Percentiles rank a stretch among this genome's conserved stretches.
Conservation (phyloP, 2,329 filamentous ascomycete species). For the Epichloe gansuensis region DNA sequence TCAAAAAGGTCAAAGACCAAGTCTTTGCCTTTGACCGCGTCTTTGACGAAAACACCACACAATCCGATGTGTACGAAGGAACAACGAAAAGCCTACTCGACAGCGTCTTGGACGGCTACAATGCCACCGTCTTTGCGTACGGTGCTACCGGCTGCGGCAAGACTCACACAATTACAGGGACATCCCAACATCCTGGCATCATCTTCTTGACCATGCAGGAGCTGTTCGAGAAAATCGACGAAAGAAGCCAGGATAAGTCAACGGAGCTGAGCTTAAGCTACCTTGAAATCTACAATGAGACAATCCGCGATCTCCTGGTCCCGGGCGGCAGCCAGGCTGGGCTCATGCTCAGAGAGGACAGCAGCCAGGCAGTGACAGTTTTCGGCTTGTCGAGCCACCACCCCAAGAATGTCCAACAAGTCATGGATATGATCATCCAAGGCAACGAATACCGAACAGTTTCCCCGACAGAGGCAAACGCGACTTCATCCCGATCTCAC, state of each 20-base stretch:
- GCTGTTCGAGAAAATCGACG: conserved; percentile 89
- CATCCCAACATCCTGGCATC: conserved; percentile 83
- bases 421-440: conserved; percentile 98
- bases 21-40: conserved; percentile 94
- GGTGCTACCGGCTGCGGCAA: conserved; percentile 97
- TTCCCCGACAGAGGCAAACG: conserved; percentile 93
- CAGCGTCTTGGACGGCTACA: conserved; percentile 93
- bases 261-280: conserved; percentile 91
- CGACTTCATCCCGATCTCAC: conserved; percentile 92
- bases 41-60: conserved; percentile 89
- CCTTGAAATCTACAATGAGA: conserved; percentile 98
- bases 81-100: conserved; percentile 86
- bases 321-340: conserved; percentile 71
- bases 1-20: conserved; percentile 96
- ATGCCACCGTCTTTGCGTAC: conserved; percentile 97
- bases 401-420: conserved; percentile 82
- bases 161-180: conserved; percentile 94
- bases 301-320: conserved; percentile 88
- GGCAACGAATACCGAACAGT: conserved; percentile 93
- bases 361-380: conserved; percentile 85
- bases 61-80: conserved; percentile 88
- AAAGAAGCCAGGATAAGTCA: conserved; percentile 71
- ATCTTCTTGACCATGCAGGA: conserved; percentile 99
- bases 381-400: conserved; percentile 83
- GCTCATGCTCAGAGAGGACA: conserved; percentile 87